phyloP scores from a whole-genome alignment of 495 filamentous ascomycete genomes.

The Entonaema liquescens region DNA sequence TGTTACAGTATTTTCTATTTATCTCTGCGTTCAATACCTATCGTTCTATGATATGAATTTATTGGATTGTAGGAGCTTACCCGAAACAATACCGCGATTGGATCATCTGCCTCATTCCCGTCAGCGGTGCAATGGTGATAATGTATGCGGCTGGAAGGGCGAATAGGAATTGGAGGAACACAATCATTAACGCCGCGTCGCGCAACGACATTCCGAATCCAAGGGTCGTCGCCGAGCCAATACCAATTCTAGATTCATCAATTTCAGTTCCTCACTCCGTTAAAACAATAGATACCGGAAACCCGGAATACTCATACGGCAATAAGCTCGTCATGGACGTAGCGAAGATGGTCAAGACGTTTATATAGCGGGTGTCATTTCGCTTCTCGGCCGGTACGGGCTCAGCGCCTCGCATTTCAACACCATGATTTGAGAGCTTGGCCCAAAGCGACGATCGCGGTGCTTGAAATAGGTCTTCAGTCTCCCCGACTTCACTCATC shows the following conservation, averaged over 20 bases:
- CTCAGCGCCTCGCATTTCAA: conserved; percentile 62
- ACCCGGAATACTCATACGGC: conserved; percentile 45
- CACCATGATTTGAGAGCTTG: conserved; percentile 32
- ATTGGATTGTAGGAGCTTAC: conserved; percentile 37
- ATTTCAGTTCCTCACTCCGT: background rate
- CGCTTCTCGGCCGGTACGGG: conserved; percentile 62
- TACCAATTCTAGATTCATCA: conserved; percentile 12
- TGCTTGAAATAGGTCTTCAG: conserved; percentile 30
- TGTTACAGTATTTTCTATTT: conserved; percentile 30
- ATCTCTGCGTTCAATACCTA: background rate
- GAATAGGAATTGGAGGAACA: conserved; percentile 64
- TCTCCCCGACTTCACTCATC: conserved; percentile 27
- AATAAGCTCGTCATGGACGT: conserved; percentile 54
- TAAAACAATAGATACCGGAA: background rate
- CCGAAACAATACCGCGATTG: conserved; percentile 65
- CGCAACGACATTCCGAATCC: conserved; percentile 60
- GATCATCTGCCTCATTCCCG: conserved; percentile 65
- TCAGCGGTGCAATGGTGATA: conserved; percentile 59
- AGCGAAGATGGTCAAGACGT: conserved; percentile 60
- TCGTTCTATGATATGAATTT: background rate
- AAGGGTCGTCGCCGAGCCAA: conserved; percentile 53
- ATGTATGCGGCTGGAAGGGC: conserved; percentile 63
- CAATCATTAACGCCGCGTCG: conserved; percentile 63
- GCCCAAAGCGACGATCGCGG: conserved; percentile 36
- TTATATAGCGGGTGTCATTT: conserved; percentile 60